Base-by-base conservation (phyloP, 495 filamentous ascomycete species). In the Lindgomyces ingoldianus region DNA sequence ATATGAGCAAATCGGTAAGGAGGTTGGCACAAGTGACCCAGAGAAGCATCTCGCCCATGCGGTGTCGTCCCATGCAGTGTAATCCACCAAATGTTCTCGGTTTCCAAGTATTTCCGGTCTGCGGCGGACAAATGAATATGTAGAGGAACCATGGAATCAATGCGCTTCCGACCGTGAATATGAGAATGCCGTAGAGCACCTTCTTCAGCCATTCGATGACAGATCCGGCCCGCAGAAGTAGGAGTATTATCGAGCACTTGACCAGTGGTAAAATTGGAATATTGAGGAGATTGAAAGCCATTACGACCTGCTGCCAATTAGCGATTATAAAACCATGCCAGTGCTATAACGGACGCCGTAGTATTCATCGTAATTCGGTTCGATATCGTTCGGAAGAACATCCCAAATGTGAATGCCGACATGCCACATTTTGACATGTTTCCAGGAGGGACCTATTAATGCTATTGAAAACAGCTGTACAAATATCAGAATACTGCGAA, bases 341-440 rank as follows among this genome's bases (percentile, higher is more conserved):
- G 11, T 11, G 27, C 33, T 16, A 9, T 29, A 4, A 47, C 66
- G 6, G 60, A 69, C 66, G 22, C 11, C 46, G 57, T 64, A 69
- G 49, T 65, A 69, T 11, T 64, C 66, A 30, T 65, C 66, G 44
- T 64, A 69, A 42, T 64, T 46, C 11, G 66, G 66, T 56, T 69
- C 66, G 19, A 64, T 55, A 27, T 65, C 61, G 27, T 65, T 60
- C 39, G 54, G 61, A 3, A 36, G 47, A 26, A 69, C 61, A 9
- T 69, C 47, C 47, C 39, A 60, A 14, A 69, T 69, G 36, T 69
- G 66, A 6, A 69, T 41, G 11, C 66, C 66, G 1, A 65, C 56
- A 64, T 69, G 66, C 66, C 66, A 69, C 67, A 70, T 61, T 22
- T 65, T 65, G 21, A 65, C 62, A 65, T 65, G 66, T 57, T 57